A percentile compares a stretch with the other conserved stretches of the same genome.
Evolutionary conservation across 192 early-diverging fungal species (phyloP).

Genomic region (Backusella sp.): DNA sequence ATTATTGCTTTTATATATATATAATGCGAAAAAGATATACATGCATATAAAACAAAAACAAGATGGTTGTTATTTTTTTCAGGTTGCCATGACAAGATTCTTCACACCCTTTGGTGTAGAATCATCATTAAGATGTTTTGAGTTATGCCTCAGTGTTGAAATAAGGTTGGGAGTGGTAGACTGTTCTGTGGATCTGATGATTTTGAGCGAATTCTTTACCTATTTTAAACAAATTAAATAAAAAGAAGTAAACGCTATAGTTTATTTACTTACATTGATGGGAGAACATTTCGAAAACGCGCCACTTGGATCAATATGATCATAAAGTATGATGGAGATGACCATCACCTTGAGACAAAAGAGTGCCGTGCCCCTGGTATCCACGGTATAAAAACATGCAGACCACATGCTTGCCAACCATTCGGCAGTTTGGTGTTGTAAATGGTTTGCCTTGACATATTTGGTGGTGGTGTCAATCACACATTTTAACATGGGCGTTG

Average conservation of each 20-base stretch:
- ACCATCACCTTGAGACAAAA: slow-evolving; percentile 86
- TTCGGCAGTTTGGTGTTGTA: slow-evolving; percentile 50
- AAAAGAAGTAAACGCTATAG: not conserved
- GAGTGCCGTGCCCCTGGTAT: slow-evolving; percentile 44
- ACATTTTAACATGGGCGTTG: slow-evolving; percentile 84
- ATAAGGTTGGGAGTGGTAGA: slow-evolving; percentile 55
- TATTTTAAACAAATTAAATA: not conserved
- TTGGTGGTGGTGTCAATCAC: slow-evolving; percentile 75
- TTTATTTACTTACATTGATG: slow-evolving; percentile 67
- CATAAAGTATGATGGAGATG: slow-evolving; percentile 83
- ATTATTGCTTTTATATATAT: too few relatives aligned
- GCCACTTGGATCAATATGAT: slow-evolving; percentile 79
- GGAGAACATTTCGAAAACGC: slow-evolving; percentile 71
- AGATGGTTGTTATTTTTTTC: not conserved
- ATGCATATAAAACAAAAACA: not conserved
- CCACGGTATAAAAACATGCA: slow-evolving; percentile 62
- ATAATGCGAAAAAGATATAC: not conserved
- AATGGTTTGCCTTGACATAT: slow-evolving; percentile 49
- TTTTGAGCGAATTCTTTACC: slow-evolving; percentile 36
- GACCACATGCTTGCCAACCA: slow-evolving; percentile 69
- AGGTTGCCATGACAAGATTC: slow-evolving; percentile 40
- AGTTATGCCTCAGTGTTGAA: slow-evolving; percentile 72
- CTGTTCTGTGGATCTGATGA: slow-evolving; percentile 29
- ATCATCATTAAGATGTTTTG: slow-evolving; percentile 79
- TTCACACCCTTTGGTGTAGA: slow-evolving; percentile 71